These are phyloP conservation scores for Thalassiosira livingstoniorum DNA, from an alignment of 352 stramenopile genomes.

Conservation along the genomic window DNA sequence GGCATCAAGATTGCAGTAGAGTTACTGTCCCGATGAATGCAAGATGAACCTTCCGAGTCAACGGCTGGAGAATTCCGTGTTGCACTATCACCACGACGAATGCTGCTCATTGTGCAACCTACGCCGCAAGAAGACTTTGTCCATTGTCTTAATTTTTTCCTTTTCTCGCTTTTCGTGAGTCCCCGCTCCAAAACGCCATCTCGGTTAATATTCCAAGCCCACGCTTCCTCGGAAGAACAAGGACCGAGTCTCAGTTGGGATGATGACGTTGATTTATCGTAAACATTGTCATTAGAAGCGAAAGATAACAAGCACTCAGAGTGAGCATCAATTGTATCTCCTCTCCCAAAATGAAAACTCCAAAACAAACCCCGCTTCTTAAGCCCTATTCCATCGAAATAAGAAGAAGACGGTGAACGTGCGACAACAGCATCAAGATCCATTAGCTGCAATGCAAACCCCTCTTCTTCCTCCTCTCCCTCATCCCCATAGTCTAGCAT, in stretches of 20 bases:
- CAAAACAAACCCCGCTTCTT: constrained; percentile 29
- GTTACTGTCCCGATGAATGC: constrained; percentile 31
- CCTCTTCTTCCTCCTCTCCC: constrained; percentile 26
- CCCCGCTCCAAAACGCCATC: constrained; percentile 53
- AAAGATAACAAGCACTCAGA: constrained; percentile 54
- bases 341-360: constrained; percentile 11
- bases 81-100: background rate
- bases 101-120: too few species aligned
- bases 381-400: background rate
- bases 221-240: constrained; percentile 65
- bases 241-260: constrained; percentile 47
- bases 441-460: constrained; percentile 67
- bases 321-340: constrained; percentile 8
- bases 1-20: constrained; percentile 23
- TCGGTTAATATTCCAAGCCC: constrained; percentile 68
- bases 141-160: constrained; percentile 18
- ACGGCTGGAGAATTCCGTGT: background rate
- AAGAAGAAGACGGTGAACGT: constrained; percentile 6
- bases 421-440: constrained; percentile 49
- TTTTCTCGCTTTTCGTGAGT: constrained; percentile 31
- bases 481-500: constrained; percentile 27
- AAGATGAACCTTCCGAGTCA: constrained; percentile 9
- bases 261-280: background rate
- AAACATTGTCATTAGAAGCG: background rate
- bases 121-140: constrained; percentile 10